A percentile compares a stretch with the other conserved stretches of the same genome.
phyloP scores from a whole-genome alignment of 1,284 basidiomycete genomes.

The Ganoderma lucidum region DNA sequence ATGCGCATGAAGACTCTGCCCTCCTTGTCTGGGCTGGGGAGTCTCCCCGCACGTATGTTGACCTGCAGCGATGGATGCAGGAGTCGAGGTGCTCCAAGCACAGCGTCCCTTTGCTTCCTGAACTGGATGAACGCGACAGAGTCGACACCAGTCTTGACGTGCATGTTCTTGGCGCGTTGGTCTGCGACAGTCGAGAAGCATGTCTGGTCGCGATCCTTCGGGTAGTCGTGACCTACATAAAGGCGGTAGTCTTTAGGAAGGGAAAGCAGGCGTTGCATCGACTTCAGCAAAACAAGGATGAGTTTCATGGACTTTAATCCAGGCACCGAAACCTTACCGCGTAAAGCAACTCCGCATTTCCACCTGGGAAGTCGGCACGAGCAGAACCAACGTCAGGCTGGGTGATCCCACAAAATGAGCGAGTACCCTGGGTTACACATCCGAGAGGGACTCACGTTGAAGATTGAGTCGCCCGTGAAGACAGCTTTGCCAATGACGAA shows the following conservation, averaged over 20 bases:
- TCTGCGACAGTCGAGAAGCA: constrained; percentile 48
- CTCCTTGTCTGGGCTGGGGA: constrained; percentile 45
- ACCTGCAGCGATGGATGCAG: constrained; percentile 51
- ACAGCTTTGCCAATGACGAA: constrained; percentile 49
- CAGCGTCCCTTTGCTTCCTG: constrained; percentile 45
- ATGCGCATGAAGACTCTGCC: constrained; percentile 41
- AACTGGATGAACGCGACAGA: constrained; percentile 46
- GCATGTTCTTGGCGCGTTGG: constrained; percentile 46
- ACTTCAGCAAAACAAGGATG: constrained; percentile 34
- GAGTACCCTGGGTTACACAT: neutral
- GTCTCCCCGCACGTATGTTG: constrained; percentile 49
- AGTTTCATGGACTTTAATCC: constrained; percentile 19
- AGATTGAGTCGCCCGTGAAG: constrained; percentile 52
- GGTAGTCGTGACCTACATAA: constrained; percentile 54
- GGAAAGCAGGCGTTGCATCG: constrained; percentile 48
- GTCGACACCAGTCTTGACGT: constrained; percentile 43
- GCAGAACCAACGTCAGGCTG: constrained; percentile 52
- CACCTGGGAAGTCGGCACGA: constrained; percentile 51
- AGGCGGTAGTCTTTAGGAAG: constrained; percentile 47
- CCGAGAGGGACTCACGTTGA: constrained; percentile 43
- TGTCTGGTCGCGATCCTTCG: constrained; percentile 41
- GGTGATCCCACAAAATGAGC: neutral
- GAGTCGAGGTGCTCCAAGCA: constrained; percentile 45
- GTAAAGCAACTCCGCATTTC: constrained; percentile 47
- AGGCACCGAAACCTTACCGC: constrained; percentile 36